Evolutionary conservation across 164 flowering plant species (phyloP), one percentile per base, ranked within the genome.

Genomic region (Magnolia changhungtana): DNA sequence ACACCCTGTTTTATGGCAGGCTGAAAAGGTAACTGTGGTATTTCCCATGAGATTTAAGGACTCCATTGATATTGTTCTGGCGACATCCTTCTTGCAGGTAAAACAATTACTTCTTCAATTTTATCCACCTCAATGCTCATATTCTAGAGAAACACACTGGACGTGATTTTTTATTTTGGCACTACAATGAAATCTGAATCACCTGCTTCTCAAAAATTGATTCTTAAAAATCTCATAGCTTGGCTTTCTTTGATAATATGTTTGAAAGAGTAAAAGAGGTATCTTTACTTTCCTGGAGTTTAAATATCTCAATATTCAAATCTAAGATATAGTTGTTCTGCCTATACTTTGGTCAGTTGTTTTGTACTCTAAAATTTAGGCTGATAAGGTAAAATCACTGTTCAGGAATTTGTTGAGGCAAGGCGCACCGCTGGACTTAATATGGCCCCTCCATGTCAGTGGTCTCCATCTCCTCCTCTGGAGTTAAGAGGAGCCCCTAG

Each of bases 21-120:
- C 81, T 50, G 99, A 91, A 11, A 94, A 89, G 85, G 98, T 94
- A 59, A 92, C 91, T 21, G 88, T 96, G 63, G 86, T 94, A 55
- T 94, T 82, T 83, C 99, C 99, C 23, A 92, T 96, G 98, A 88
- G 97, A 82, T 96, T 96, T 85, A 92, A 85, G 72, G 98, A 96
- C 78, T 85, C 94, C 61, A 80, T 88, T 52, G 98, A 94, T 78
- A 91, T 82, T 51, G 86, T 89, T 83, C 90, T 94, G 79, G 99
- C 99, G 66, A 94, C 95, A 31, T 94, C 98, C 72, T 96, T 96
- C 86, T 79, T 96, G 80, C 95, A 94, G 97, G 98, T 94, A 89
- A 45, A 49, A 37, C 16, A 37, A 6, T 72, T 19, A 18, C 50
- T 50, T 45, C 50, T 70, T 24, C 49, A 18, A 67, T 64, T 19